Evolutionary conservation across 768 basidiomycete species (phyloP).

Genomic region (Lentinus brumalis): DNA sequence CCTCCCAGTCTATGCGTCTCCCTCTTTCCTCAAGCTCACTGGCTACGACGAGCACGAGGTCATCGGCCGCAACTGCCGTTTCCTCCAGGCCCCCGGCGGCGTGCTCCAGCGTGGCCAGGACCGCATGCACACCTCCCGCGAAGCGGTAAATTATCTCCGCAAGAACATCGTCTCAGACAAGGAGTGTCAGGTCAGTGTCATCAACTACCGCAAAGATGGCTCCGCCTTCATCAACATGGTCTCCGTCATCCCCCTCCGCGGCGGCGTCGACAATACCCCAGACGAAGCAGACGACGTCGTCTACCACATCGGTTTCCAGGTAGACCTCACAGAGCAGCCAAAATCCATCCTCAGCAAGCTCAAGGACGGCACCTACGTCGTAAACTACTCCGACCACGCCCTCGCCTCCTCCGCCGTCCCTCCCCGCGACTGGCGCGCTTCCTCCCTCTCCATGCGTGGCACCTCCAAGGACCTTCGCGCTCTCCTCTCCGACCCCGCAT

Average conservation of each 20-base stretch:
- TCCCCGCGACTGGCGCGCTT: slow-evolving; percentile 36
- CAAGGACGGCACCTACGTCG: slow-evolving; percentile 73
- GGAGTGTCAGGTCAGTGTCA: slow-evolving; percentile 84
- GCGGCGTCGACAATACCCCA: slow-evolving; percentile 46
- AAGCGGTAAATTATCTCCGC: slow-evolving; percentile 66
- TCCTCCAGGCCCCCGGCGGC: slow-evolving; percentile 79
- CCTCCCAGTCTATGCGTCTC: slow-evolving; percentile 74
- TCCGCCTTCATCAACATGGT: slow-evolving; percentile 90
- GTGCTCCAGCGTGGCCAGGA: slow-evolving; percentile 52
- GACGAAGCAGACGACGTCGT: slow-evolving; percentile 71
- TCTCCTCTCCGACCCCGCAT: slow-evolving; percentile 48
- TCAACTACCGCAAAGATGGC: slow-evolving; percentile 89
- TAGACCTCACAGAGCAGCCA: slow-evolving; percentile 88
- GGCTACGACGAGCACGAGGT: slow-evolving; percentile 78
- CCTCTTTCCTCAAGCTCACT: slow-evolving; percentile 76
- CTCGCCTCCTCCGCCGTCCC: slow-evolving; percentile 18
- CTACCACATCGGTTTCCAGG: slow-evolving; percentile 95
- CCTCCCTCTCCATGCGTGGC: slow-evolving; percentile 32
- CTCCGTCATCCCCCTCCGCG: slow-evolving; percentile 82
- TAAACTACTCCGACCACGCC: slow-evolving; percentile 50
- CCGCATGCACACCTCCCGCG: slow-evolving; percentile 62
- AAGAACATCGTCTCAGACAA: slow-evolving; percentile 70
- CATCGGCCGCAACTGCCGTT: slow-evolving; percentile 88
- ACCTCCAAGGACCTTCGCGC: slow-evolving; percentile 56
- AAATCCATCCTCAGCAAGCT: slow-evolving; percentile 80